Base-by-base conservation (phyloP, 2,329 filamentous ascomycete genomes). In the Pseudogymnoascus sp. region DNA sequence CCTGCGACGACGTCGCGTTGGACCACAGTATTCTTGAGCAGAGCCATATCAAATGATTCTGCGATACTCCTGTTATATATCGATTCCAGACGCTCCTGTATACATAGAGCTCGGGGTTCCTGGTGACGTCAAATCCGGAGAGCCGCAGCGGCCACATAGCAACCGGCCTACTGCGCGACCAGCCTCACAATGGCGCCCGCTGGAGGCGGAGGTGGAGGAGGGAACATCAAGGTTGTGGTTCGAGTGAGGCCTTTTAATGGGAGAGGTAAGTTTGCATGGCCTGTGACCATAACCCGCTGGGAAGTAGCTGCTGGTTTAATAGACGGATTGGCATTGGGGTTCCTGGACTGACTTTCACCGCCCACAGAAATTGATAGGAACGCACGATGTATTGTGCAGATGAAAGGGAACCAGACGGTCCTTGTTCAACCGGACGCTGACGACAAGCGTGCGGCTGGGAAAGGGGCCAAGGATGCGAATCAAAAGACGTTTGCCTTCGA, bases 221-320 rank as follows among this genome's bases (percentile, higher is more conserved):
- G 94, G 72, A 99, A 99, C 73, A 99, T 99, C 75, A 99, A 99
- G 86, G 94, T 99, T 78, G 94, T 99, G 80, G 94, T 99, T 79
- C 85, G 94, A 77, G 86, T 89, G 69, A 85, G 94, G 72, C 94
- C 94, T 57, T 99, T 99, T 78, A 99, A 99, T 75, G 85, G 84
- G 71, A 85, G 92, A 92, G 90, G 91, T 92, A 79, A 62, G 79
- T 65, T 55, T 55, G 12, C 34, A 35, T 19, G 15, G 23, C 28
- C 18, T 39, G 59, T 21, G 21, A 57, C 19, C 35, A 35, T 57
- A n/a, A 12, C 18, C 3, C 23, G 21, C 5, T 48, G 21, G 23
- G 41, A 10, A 2, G 41, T 15, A 23, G 56, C 56, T 15, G 67
- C 41, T 60, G 35, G 52, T 56, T 33, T 58, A 39, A 10, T 58